Conservation (phyloP, 1,284 basidiomycete genomes). For the Kalmanozyma brasiliensis region DNA sequence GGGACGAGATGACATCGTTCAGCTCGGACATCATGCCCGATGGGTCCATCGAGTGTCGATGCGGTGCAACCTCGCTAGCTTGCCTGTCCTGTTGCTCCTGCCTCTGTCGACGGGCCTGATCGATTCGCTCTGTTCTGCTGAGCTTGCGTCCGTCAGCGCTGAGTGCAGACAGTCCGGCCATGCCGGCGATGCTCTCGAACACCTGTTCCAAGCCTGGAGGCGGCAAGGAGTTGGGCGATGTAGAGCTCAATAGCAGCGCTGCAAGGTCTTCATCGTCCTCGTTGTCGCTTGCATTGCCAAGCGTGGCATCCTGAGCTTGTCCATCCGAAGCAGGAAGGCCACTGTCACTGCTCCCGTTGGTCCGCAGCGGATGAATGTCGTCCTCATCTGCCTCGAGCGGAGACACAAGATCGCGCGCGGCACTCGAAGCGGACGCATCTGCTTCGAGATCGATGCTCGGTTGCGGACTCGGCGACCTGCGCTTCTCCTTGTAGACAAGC, state of each 20-base stretch:
- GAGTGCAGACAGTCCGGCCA: slow-evolving; percentile 19
- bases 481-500: slow-evolving; percentile 46
- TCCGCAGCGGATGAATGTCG: slow-evolving; percentile 11
- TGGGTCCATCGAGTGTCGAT: slow-evolving; percentile 32
- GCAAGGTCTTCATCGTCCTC: slow-evolving; percentile 43
- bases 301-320: not conserved
- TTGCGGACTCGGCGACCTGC: slow-evolving; percentile 31
- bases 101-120: slow-evolving; percentile 31
- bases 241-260: slow-evolving; percentile 40
- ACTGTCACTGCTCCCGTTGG: not conserved
- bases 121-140: slow-evolving; percentile 58
- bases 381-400: slow-evolving; percentile 57
- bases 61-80: slow-evolving; percentile 9
- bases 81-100: slow-evolving; percentile 23
- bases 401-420: slow-evolving; percentile 41
- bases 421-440: slow-evolving; percentile 14
- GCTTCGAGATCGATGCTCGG: slow-evolving; percentile 18
- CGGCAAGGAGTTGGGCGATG: slow-evolving; percentile 54
- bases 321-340: not conserved
- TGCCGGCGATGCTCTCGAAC: slow-evolving; percentile 59
- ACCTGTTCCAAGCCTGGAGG: slow-evolving; percentile 61
- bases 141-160: slow-evolving; percentile 19
- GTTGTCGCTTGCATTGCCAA: slow-evolving; percentile 11
- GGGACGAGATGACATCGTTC: slow-evolving; percentile 50
- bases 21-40: slow-evolving; percentile 52